Conservation (phyloP, 2,329 filamentous ascomycete genomes). For the Colletotrichum lindemuthianum region DNA sequence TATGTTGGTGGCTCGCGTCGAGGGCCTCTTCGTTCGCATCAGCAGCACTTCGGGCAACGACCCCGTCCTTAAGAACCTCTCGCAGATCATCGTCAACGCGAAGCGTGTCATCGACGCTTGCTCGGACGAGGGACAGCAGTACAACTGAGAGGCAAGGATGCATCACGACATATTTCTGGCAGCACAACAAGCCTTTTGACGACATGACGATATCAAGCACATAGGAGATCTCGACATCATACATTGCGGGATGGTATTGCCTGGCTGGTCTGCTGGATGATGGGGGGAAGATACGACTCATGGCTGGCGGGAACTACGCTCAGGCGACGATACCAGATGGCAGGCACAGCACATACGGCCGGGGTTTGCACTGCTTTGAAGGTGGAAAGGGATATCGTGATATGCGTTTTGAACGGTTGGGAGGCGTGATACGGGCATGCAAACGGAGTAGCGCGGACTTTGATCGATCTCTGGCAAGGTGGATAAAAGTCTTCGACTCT, state of each 20-base stretch:
- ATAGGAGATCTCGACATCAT: slow-evolving; percentile 36
- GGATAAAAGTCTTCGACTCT: slow-evolving; percentile 20
- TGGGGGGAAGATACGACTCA: slow-evolving; percentile 4
- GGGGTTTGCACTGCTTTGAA: slow-evolving; percentile 32
- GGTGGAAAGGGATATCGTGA: slow-evolving; percentile 13
- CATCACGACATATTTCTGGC: slow-evolving; percentile 11
- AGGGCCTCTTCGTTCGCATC: slow-evolving; percentile 63
- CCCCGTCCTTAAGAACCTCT: slow-evolving; percentile 58
- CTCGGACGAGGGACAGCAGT: slow-evolving; percentile 33
- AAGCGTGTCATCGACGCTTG: slow-evolving; percentile 44
- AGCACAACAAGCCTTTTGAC: slow-evolving; percentile 13
- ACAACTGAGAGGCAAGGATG: slow-evolving; percentile 20
- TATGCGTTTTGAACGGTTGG: slow-evolving; percentile 17
- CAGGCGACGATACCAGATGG: slow-evolving; percentile 20
- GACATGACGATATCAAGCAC: slow-evolving; percentile 37
- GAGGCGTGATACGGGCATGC: slow-evolving; percentile 31
- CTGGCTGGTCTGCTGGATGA: neutral
- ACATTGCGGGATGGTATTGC: slow-evolving; percentile 21
- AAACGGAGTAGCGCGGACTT: slow-evolving; percentile 24
- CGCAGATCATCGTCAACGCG: slow-evolving; percentile 51
- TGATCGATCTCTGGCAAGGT: slow-evolving; percentile 18
- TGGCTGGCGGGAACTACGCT: neutral
- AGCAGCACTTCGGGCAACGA: slow-evolving; percentile 58
- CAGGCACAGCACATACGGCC: slow-evolving; percentile 30
- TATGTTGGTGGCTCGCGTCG: slow-evolving; percentile 61